phyloP scores from a whole-genome alignment of 768 basidiomycete genomes.

The Pulveroboletus frians region DNA sequence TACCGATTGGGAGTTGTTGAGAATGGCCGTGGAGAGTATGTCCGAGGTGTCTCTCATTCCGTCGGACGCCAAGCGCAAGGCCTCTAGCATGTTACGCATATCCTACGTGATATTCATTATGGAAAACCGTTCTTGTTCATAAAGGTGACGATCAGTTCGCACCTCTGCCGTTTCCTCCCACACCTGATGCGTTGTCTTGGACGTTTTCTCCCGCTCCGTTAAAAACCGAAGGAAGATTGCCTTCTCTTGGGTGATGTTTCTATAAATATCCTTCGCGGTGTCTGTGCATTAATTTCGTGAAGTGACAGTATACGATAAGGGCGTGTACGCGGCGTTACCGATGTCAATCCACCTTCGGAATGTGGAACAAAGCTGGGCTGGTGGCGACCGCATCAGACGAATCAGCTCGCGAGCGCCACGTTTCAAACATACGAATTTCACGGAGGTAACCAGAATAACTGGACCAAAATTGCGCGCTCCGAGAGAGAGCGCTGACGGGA shows the following conservation, averaged over 20 bases:
- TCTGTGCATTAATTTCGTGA: slow-evolving; percentile 35
- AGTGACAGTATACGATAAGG: slow-evolving; percentile 5
- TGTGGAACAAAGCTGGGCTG: slow-evolving; percentile 74
- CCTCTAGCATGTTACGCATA: slow-evolving; percentile 23
- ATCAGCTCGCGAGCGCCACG: slow-evolving; percentile 1
- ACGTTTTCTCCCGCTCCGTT: slow-evolving; percentile 38
- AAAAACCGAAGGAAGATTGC: slow-evolving; percentile 45
- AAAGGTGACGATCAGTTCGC: slow-evolving; percentile 5
- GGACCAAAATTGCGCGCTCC: slow-evolving; percentile 81
- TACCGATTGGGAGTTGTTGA: slow-evolving; percentile 22
- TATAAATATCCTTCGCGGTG: slow-evolving; percentile 60
- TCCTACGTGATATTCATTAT: slow-evolving; percentile 19
- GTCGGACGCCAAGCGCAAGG: slow-evolving; percentile 15
- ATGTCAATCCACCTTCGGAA: slow-evolving; percentile 73
- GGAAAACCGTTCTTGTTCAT: neutral
- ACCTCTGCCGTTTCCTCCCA: slow-evolving; percentile 30
- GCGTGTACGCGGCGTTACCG: slow-evolving; percentile 37
- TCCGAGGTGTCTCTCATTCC: slow-evolving; percentile 22
- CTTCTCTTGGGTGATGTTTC: slow-evolving; percentile 59
- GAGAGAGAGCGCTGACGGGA: slow-evolving; percentile 54
- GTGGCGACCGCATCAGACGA: slow-evolving; percentile 20
- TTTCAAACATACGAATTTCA: slow-evolving; percentile 58
- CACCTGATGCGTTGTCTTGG: slow-evolving; percentile 23
- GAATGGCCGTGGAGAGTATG: slow-evolving; percentile 6
- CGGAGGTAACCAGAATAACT: slow-evolving; percentile 81